These are phyloP conservation scores for Fraxinus anomala DNA, from an alignment of 257 asterid species.

Conservation along the genomic window DNA sequence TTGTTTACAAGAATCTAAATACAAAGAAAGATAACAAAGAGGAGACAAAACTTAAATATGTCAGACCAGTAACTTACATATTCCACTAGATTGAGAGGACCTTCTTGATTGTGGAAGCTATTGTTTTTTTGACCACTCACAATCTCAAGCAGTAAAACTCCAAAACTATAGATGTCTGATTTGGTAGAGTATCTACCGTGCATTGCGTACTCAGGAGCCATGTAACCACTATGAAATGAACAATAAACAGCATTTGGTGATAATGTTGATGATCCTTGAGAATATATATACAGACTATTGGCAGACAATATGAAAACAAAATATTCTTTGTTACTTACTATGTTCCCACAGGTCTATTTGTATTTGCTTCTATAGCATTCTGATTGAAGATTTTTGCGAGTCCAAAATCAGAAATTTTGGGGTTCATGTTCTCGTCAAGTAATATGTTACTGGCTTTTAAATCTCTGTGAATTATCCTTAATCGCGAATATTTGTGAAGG, in stretches of 20 bases:
- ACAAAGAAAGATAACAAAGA: background rate
- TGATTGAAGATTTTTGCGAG: constrained; percentile 60
- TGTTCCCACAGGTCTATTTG: constrained; percentile 57
- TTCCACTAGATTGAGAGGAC: constrained; percentile 57
- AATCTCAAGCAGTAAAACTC: constrained; percentile 56
- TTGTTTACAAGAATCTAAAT: background rate
- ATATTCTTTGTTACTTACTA: constrained; percentile 39
- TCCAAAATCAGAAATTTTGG: constrained; percentile 71
- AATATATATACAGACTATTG: background rate
- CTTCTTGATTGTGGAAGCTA: constrained; percentile 41
- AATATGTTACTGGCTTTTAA: constrained; percentile 53
- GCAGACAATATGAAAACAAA: background rate
- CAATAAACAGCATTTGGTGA: background rate
- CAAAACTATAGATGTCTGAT: constrained; percentile 67
- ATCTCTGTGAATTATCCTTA: constrained; percentile 45
- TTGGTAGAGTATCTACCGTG: constrained; percentile 63
- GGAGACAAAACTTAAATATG: background rate
- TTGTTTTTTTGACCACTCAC: constrained; percentile 55
- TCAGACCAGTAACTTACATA: constrained; percentile 40
- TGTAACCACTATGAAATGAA: constrained; percentile 49
- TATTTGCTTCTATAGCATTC: constrained; percentile 45
- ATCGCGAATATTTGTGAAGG: constrained; percentile 47
- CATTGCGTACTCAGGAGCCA: constrained; percentile 75
- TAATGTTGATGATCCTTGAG: background rate
- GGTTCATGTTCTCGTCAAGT: constrained; percentile 58